phyloP scores from a whole-genome alignment of 1,139 yeast species.

The Saccharomycopsis crataegensis region DNA sequence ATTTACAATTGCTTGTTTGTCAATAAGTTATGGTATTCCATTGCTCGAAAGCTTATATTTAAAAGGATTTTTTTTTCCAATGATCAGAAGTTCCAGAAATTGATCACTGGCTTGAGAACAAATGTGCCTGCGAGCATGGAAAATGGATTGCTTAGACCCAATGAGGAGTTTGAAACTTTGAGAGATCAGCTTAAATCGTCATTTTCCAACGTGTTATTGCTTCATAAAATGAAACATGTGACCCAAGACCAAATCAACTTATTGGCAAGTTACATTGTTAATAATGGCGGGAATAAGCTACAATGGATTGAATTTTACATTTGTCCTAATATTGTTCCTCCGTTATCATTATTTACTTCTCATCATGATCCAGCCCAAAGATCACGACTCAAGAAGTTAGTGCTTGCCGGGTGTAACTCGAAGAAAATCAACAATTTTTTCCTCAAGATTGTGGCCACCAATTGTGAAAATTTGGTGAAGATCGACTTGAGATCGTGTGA shows the following conservation, averaged over 20 bases:
- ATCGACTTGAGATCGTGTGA: conserved; percentile 86
- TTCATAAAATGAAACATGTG: conserved; percentile 42
- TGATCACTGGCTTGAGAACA: conserved; percentile 25
- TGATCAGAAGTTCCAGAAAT: conserved; percentile 40
- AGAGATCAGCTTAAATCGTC: conserved; percentile 19
- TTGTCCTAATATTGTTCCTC: conserved; percentile 68
- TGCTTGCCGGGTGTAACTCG: conserved; percentile 64
- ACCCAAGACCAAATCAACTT: conserved; percentile 38
- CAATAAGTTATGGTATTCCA: conserved; percentile 54
- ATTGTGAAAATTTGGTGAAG: conserved; percentile 52
- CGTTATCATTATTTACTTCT: conserved; percentile 20
- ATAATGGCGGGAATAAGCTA: conserved; percentile 37
- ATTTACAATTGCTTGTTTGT: conserved; percentile 60
- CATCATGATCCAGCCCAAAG: conserved; percentile 5
- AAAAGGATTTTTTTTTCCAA: conserved; percentile 49
- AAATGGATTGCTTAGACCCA: not conserved
- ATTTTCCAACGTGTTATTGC: conserved; percentile 32
- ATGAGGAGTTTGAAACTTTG: not conserved
- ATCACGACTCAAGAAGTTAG: conserved; percentile 43
- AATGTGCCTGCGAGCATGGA: not conserved
- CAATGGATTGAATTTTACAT: conserved; percentile 74
- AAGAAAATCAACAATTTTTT: conserved; percentile 54
- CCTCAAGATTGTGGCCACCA: conserved; percentile 42
- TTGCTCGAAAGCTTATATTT: conserved; percentile 48
- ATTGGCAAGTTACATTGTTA: conserved; percentile 30